A percentile compares a stretch with the other conserved stretches of the same genome.
Conservation (phyloP, 805 yeast genomes). For the Starmerella vitae region DNA sequence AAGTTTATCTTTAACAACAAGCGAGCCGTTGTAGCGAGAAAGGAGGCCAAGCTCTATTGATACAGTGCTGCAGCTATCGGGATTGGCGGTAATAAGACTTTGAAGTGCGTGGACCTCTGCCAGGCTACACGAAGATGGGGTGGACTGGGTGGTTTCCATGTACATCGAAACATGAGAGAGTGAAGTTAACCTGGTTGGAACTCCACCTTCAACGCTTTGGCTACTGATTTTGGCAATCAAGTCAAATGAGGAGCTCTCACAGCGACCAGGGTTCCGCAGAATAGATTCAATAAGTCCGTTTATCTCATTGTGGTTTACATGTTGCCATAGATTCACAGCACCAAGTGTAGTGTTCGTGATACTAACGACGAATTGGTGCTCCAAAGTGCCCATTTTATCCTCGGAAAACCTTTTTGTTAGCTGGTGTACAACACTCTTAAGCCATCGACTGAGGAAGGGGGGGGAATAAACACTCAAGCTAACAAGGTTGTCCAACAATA, state of each 20-base stretch:
- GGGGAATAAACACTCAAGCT: not conserved
- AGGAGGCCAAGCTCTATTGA: constrained; percentile 40
- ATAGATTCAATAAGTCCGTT: constrained; percentile 25
- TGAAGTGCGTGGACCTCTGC: constrained; percentile 2
- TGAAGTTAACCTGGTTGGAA: not conserved
- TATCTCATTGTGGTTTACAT: constrained; percentile 14
- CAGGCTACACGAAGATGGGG: not conserved
- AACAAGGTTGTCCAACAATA: constrained; percentile 3
- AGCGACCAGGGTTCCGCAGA: constrained; percentile 32
- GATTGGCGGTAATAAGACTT: constrained; percentile 1
- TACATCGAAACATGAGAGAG: constrained; percentile 6
- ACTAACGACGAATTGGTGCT: not conserved
- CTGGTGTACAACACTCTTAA: constrained; percentile 16
- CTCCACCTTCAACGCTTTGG: not conserved
- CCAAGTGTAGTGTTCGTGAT: constrained; percentile 1
- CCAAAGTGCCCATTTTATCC: not conserved
- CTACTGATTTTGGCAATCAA: constrained; percentile 27
- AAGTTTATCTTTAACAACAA: constrained; percentile 45
- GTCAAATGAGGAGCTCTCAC: constrained; percentile 29
- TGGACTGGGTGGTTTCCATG: constrained; percentile 1
- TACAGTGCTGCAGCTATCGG: constrained; percentile 27
- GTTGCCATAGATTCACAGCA: constrained; percentile 4
- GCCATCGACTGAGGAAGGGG: constrained; percentile 11
- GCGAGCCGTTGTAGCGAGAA: constrained; percentile 49
- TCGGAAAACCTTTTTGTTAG: constrained; percentile 17